Percentiles rank a stretch among this genome's conserved stretches.
Evolutionary conservation across 192 early-diverging fungal genomes (phyloP).

Genomic region (Coemansia sp.): DNA sequence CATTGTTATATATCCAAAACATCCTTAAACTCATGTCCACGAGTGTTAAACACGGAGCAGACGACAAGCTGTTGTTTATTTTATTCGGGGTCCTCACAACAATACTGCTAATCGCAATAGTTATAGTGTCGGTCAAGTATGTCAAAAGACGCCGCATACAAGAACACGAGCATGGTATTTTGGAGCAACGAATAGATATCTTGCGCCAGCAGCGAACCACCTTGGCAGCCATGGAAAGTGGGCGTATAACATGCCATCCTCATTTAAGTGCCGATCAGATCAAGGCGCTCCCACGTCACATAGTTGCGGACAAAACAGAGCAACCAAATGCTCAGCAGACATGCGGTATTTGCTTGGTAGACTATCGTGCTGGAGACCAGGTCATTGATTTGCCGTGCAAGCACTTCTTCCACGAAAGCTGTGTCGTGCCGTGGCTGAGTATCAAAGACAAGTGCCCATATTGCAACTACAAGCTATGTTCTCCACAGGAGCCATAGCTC

Average conservation of each 20-base stretch:
- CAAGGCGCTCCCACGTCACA: not conserved
- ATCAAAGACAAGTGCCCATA: conserved; percentile 85
- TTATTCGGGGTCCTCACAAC: not conserved
- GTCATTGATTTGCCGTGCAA: conserved; percentile 70
- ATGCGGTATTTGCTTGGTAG: conserved; percentile 82
- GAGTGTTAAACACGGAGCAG: not conserved
- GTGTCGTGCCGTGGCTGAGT: conserved; percentile 83
- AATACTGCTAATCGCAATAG: not conserved
- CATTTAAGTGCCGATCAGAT: not conserved
- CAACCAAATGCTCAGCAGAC: not conserved
- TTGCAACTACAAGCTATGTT: conserved; percentile 41
- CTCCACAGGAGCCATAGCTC: not conserved
- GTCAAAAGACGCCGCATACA: not conserved
- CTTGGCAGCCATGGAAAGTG: not conserved
- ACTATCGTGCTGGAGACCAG: conserved; percentile 65
- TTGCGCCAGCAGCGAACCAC: not conserved
- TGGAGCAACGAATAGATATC: conserved; percentile 3
- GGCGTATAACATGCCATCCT: not conserved
- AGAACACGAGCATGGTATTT: not conserved
- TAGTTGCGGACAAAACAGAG: not conserved
- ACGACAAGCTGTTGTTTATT: not conserved
- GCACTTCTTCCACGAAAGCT: conserved; percentile 80
- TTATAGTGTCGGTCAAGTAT: not conserved
- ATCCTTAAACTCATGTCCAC: not conserved
- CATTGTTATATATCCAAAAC: not conserved